These are phyloP conservation scores for Eutypa lata DNA, from an alignment of 2,329 filamentous ascomycete species.

Conservation along the genomic window DNA sequence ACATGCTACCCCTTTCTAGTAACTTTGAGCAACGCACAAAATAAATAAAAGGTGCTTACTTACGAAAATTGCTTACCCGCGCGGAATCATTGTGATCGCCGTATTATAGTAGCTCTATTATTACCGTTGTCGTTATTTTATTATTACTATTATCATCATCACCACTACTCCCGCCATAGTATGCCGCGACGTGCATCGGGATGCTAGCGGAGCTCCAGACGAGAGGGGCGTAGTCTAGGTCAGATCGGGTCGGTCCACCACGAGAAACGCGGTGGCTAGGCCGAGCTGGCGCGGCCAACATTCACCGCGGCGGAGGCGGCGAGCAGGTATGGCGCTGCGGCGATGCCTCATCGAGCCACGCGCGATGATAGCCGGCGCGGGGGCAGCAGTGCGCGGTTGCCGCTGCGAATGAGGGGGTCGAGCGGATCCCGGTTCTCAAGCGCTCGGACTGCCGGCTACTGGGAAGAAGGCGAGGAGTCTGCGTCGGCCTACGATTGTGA, in stretches of 20 bases:
- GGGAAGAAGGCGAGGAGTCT: conserved; percentile 17
- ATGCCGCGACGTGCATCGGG: conserved; percentile 10
- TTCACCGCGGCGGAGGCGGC: conserved; percentile 11
- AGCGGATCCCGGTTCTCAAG: conserved; percentile 15
- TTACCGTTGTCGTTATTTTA: too few species aligned
- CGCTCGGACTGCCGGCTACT: conserved; percentile 13
- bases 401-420: conserved; percentile 6
- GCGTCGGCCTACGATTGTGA: conserved; percentile 14
- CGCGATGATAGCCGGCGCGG: too few species aligned
- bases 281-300: conserved; percentile 13
- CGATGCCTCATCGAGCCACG: neutral
- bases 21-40: too few species aligned
- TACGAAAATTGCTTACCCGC: too few species aligned
- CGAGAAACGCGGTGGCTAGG: conserved; percentile 8
- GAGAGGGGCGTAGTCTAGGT: conserved; percentile 3
- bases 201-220: conserved; percentile 12
- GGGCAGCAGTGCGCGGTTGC: neutral
- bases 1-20: too few species aligned
- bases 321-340: conserved; percentile 4
- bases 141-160: too few species aligned
- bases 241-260: conserved; percentile 13
- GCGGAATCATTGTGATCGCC: conserved; percentile 5
- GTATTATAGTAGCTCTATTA: too few species aligned
- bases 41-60: too few species aligned
- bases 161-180: neutral